phyloP scores from a whole-genome alignment of 73 alveolate species.

The Uronychia binucleata region DNA sequence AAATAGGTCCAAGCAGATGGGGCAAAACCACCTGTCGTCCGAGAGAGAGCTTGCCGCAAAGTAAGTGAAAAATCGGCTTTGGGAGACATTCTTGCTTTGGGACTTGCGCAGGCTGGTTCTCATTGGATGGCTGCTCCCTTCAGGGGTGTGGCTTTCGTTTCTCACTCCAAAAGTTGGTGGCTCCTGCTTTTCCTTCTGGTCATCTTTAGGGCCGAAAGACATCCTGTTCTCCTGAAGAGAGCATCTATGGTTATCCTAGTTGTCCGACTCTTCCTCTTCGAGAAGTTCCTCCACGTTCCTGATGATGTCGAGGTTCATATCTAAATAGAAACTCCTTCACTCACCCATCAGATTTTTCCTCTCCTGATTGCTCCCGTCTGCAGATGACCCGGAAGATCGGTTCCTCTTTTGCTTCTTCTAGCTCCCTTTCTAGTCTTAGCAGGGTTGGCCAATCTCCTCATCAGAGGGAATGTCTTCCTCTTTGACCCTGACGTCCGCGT shows the following conservation, averaged over 20 bases:
- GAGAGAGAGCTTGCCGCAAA: slow-evolving; percentile 64
- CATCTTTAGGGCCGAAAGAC: background rate
- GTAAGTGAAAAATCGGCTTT: slow-evolving; percentile 32
- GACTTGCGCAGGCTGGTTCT: background rate
- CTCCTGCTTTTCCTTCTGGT: background rate
- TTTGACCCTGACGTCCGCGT: background rate
- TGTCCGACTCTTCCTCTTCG: background rate
- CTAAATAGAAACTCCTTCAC: background rate
- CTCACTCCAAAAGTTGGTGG: background rate
- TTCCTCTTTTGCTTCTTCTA: background rate
- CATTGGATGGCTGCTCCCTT: background rate
- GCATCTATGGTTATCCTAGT: background rate
- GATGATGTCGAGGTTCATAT: background rate
- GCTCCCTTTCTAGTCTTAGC: background rate
- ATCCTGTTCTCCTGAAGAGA: background rate
- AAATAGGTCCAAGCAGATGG: slow-evolving; percentile 70
- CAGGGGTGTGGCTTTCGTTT: background rate
- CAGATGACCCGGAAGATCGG: background rate
- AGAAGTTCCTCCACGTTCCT: background rate
- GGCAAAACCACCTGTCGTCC: slow-evolving; percentile 79
- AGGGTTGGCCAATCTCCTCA: too few species aligned
- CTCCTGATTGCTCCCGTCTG: background rate
- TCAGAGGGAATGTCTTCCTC: too few species aligned
- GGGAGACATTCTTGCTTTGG: background rate
- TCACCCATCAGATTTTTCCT: background rate